Percentiles rank a stretch among this genome's conserved stretches.
Conservation (phyloP, 2,329 filamentous ascomycete genomes). For the Neofusicoccum kwambonambiense region DNA sequence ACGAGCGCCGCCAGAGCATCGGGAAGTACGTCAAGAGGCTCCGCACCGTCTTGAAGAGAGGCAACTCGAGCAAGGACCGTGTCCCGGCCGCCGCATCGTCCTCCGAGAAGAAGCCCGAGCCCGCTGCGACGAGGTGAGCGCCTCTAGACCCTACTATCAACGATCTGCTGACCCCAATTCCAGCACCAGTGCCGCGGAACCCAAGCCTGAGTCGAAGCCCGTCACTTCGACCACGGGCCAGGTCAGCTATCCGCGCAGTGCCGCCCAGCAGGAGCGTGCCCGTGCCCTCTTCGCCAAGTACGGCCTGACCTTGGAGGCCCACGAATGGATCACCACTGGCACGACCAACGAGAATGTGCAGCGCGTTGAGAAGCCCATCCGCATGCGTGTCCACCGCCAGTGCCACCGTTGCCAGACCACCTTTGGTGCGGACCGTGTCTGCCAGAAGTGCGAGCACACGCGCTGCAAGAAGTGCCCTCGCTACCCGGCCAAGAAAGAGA, state of each 20-base stretch:
- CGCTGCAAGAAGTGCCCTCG: slow-evolving; percentile 80
- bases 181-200: slow-evolving; percentile 1
- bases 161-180: background rate
- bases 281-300: slow-evolving; percentile 44
- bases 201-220: slow-evolving; percentile 18
- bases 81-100: slow-evolving; percentile 5
- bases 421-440: slow-evolving; percentile 72
- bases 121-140: slow-evolving; percentile 17
- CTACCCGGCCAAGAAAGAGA: slow-evolving; percentile 64
- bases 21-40: slow-evolving; percentile 42
- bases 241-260: slow-evolving; percentile 22
- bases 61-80: slow-evolving; percentile 24
- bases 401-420: slow-evolving; percentile 79
- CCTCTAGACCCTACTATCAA: slow-evolving; percentile 3
- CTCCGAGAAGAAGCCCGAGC: background rate
- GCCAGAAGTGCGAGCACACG: slow-evolving; percentile 72
- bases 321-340: slow-evolving; percentile 34
- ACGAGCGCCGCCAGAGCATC: slow-evolving; percentile 33
- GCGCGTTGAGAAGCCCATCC: slow-evolving; percentile 72
- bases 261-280: slow-evolving; percentile 40
- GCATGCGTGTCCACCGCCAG: slow-evolving; percentile 72
- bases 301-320: slow-evolving; percentile 41
- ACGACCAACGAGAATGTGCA: slow-evolving; percentile 33
- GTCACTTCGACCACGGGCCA: slow-evolving; percentile 18
- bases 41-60: slow-evolving; percentile 39